phyloP scores from a whole-genome alignment of 2,329 filamentous ascomycete genomes.

The Lasiodiplodia hormozganensis region DNA sequence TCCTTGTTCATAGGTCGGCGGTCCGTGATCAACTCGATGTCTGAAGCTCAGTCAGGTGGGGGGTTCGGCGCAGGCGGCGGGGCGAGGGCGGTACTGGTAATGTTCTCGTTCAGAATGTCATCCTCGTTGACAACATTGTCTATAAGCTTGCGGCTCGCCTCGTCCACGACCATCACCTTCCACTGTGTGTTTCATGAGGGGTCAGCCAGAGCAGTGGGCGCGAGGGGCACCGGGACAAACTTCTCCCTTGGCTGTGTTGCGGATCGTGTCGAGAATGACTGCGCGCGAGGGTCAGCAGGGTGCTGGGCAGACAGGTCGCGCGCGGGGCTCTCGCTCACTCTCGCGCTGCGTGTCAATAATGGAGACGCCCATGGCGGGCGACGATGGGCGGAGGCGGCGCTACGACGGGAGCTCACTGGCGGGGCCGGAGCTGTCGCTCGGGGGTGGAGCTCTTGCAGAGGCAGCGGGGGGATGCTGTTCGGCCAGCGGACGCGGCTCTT shows the following conservation, averaged over 20 bases:
- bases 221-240: slow-evolving; percentile 57
- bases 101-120: slow-evolving; percentile 95
- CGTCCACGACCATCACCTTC: slow-evolving; percentile 95
- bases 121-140: slow-evolving; percentile 93
- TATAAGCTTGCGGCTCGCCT: slow-evolving; percentile 80
- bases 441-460: neutral
- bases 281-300: slow-evolving; percentile 34
- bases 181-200: slow-evolving; percentile 64
- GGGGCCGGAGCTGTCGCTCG: slow-evolving; percentile 11
- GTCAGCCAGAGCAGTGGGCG: slow-evolving; percentile 31
- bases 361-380: slow-evolving; percentile 76
- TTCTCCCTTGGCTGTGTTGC: slow-evolving; percentile 79
- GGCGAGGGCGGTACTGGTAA: slow-evolving; percentile 72
- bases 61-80: slow-evolving; percentile 11
- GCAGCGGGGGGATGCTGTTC: slow-evolving; percentile 5
- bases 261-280: slow-evolving; percentile 79
- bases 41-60: slow-evolving; percentile 58
- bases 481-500: slow-evolving; percentile 9
- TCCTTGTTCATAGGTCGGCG: slow-evolving; percentile 80
- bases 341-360: slow-evolving; percentile 85
- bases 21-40: slow-evolving; percentile 94
- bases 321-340: slow-evolving; percentile 53
- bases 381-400: slow-evolving; percentile 20
- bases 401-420: slow-evolving; percentile 13
- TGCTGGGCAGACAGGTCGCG: neutral